These are phyloP conservation scores for Chenopodium album DNA, from an alignment of 148 eudicot species.

Conservation along the genomic window DNA sequence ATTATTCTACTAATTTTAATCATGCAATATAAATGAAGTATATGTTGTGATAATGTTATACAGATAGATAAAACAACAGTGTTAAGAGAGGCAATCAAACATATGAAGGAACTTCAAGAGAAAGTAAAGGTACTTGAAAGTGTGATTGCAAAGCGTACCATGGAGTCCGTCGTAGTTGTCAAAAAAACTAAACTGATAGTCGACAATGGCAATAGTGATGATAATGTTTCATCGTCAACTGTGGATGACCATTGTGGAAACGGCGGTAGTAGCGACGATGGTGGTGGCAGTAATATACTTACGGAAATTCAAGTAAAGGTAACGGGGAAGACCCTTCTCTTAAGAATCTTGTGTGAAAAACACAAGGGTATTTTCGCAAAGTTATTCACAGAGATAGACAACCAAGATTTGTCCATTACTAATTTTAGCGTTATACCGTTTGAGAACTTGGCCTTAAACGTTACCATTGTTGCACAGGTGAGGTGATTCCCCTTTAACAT, in stretches of 20 bases:
- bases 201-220: not conserved
- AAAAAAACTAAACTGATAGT: slow-evolving; percentile 4
- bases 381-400: slow-evolving; percentile 26
- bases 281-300: not conserved
- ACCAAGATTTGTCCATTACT: slow-evolving; percentile 21
- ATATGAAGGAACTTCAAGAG: slow-evolving; percentile 18
- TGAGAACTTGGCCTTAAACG: slow-evolving; percentile 16
- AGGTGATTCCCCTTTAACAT: slow-evolving; percentile 32
- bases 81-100: slow-evolving; percentile 24
- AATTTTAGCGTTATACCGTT: slow-evolving; percentile 24
- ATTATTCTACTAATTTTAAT: too few species aligned
- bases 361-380: slow-evolving; percentile 24
- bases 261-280: not conserved
- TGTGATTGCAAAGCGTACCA: not conserved
- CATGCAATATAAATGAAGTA: too few species aligned
- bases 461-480: slow-evolving; percentile 36
- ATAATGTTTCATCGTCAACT: not conserved
- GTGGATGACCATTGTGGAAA: not conserved
- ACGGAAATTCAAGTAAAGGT: slow-evolving; percentile 27
- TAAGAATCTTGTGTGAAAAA: slow-evolving; percentile 37
- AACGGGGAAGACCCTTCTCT: slow-evolving; percentile 31
- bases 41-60: too few species aligned
- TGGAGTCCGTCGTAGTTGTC: slow-evolving; percentile 12
- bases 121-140: slow-evolving; percentile 27
- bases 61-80: slow-evolving; percentile 29